Evolutionary conservation across 306 rosid species (phyloP).

Genomic region (Cicer pinnatifidum): DNA sequence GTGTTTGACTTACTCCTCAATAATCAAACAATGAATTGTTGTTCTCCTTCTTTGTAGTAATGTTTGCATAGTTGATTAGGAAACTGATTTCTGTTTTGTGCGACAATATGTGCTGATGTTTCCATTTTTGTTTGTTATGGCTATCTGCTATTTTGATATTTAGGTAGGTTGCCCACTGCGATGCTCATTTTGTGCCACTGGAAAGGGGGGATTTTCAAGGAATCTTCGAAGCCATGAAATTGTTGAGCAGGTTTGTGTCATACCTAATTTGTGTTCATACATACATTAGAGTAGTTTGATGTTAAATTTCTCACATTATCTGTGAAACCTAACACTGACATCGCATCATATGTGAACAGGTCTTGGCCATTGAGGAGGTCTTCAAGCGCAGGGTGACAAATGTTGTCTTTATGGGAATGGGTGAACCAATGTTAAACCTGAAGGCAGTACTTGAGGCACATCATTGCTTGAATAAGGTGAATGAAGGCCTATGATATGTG

Average conservation of each 20-base stretch:
- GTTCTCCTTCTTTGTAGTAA: constrained; percentile 31
- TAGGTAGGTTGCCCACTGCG: constrained; percentile 95
- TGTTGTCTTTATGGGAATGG: constrained; percentile 99
- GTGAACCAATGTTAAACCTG: constrained; percentile 96
- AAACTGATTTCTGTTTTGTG: constrained; percentile 16
- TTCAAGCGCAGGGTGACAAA: constrained; percentile 89
- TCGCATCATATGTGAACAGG: constrained; percentile 56
- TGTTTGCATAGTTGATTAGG: constrained; percentile 34
- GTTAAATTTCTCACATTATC: constrained; percentile 30
- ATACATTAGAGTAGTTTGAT: constrained; percentile 30
- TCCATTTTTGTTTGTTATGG: constrained; percentile 19
- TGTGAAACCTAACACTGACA: background rate
- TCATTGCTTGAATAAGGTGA: constrained; percentile 89
- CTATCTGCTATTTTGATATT: constrained; percentile 42
- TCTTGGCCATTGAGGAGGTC: constrained; percentile 89
- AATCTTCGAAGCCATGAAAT: constrained; percentile 87
- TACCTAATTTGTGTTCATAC: constrained; percentile 28
- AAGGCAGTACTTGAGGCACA: constrained; percentile 89
- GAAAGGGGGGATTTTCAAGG: constrained; percentile 95
- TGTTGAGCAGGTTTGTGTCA: constrained; percentile 77
- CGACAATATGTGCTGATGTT: constrained; percentile 28
- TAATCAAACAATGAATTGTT: constrained; percentile 29
- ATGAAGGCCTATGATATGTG: constrained; percentile 22
- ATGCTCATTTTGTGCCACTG: constrained; percentile 98
- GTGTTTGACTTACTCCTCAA: constrained; percentile 49